These are phyloP conservation scores for Sphaerulina musiva DNA, from an alignment of 2,329 filamentous ascomycete genomes.

Conservation along the genomic window DNA sequence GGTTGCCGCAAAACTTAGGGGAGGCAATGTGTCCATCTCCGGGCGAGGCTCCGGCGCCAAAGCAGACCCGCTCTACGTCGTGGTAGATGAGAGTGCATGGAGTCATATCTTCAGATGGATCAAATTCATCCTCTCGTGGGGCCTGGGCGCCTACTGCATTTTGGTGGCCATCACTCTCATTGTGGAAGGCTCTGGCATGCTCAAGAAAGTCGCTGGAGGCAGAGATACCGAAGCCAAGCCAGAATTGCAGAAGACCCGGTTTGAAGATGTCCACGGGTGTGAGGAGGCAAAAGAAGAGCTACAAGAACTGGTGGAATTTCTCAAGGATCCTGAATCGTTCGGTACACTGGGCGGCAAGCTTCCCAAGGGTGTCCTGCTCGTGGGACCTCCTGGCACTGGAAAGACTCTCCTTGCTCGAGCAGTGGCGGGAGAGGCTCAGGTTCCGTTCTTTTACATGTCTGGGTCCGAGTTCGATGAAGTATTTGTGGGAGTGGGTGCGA, in stretches of 20 bases:
- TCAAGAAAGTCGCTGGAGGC: slow-evolving; percentile 68
- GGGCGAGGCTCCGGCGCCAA: slow-evolving; percentile 61
- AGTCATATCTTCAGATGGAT: slow-evolving; percentile 82
- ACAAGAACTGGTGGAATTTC: slow-evolving; percentile 91
- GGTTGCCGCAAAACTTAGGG: slow-evolving; percentile 63
- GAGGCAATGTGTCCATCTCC: slow-evolving; percentile 57
- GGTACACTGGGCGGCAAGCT: slow-evolving; percentile 91
- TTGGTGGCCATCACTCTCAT: slow-evolving; percentile 73
- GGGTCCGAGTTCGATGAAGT: slow-evolving; percentile 98
- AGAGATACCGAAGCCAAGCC: slow-evolving; percentile 81
- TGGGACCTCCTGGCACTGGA: slow-evolving; percentile 92
- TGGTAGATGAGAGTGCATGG: slow-evolving; percentile 83
- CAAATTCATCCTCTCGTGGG: slow-evolving; percentile 76
- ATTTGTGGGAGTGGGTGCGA: slow-evolving; percentile 93
- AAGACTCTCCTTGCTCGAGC: slow-evolving; percentile 94
- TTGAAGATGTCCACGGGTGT: slow-evolving; percentile 91
- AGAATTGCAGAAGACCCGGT: slow-evolving; percentile 84
- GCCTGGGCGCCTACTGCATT: slow-evolving; percentile 69
- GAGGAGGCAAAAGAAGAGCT: slow-evolving; percentile 98
- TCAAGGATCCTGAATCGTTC: slow-evolving; percentile 89
- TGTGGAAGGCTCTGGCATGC: slow-evolving; percentile 70
- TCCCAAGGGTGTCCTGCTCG: slow-evolving; percentile 90
- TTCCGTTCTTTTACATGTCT: slow-evolving; percentile 99
- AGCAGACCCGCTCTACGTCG: slow-evolving; percentile 83
- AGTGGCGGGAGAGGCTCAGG: slow-evolving; percentile 91